Conservation (phyloP, 345 rosid genomes). For the Microcos paniculata region DNA sequence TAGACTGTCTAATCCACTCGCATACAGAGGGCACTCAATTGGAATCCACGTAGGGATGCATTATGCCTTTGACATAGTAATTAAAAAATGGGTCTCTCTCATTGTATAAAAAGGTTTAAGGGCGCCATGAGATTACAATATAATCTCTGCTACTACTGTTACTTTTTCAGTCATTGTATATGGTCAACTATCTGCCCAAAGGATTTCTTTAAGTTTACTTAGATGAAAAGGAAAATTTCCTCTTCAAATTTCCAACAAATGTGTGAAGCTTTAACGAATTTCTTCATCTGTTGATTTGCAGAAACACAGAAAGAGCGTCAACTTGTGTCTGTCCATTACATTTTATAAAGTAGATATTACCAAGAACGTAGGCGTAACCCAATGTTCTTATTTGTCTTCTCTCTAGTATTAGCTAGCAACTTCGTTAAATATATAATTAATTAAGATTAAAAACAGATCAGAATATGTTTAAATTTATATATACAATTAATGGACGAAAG, state of each 20-base stretch:
- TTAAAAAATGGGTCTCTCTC: neutral
- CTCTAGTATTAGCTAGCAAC: too few relatives aligned
- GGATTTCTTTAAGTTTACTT: neutral
- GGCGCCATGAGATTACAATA: neutral
- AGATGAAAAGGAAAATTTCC: neutral
- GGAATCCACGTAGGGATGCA: constrained; percentile 43
- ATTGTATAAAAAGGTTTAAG: too few relatives aligned
- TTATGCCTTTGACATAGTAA: constrained; percentile 17
- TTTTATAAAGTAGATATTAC: neutral
- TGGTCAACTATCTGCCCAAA: constrained; percentile 3
- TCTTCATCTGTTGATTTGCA: neutral
- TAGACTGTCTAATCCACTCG: constrained; percentile 20
- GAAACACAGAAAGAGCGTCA: neutral
- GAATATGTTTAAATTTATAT: neutral
- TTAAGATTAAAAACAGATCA: neutral
- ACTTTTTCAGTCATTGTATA: neutral
- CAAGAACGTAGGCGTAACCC: neutral
- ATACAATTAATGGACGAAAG: too few relatives aligned
- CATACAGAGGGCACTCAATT: constrained; percentile 9
- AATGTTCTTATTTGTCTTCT: neutral
- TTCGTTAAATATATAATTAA: neutral
- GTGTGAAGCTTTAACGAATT: neutral
- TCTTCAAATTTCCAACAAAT: neutral
- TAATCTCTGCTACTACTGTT: neutral
- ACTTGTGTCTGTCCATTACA: neutral